Percentiles rank a stretch among this genome's conserved stretches.
These are phyloP conservation scores for Alternaria brassicicola DNA, from an alignment of 2,329 filamentous ascomycete species.

Conservation along the genomic window DNA sequence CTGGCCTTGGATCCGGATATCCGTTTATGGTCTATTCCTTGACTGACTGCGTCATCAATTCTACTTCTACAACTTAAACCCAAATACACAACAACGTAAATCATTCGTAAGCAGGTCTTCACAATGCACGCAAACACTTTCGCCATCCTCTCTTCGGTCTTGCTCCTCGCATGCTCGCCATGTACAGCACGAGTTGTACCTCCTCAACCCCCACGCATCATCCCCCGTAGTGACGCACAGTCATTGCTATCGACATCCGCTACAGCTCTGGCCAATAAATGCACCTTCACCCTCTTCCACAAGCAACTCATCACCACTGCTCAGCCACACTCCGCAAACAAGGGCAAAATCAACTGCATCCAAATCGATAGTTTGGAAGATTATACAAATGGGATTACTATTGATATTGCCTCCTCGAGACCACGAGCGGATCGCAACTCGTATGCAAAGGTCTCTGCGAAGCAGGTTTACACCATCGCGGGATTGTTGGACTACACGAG, in stretches of 20 bases:
- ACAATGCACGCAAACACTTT: slow-evolving; percentile 17
- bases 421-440: slow-evolving; percentile 16
- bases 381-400: slow-evolving; percentile 16
- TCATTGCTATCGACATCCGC: neutral
- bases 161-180: slow-evolving; percentile 3
- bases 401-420: slow-evolving; percentile 20
- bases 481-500: slow-evolving; percentile 17
- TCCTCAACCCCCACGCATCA: slow-evolving; percentile 6
- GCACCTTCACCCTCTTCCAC: slow-evolving; percentile 27
- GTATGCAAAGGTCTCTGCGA: slow-evolving; percentile 15
- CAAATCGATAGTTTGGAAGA: slow-evolving; percentile 21
- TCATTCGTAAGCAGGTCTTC: neutral
- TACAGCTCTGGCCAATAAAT: slow-evolving; percentile 11
- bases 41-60: slow-evolving; percentile 1
- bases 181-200: slow-evolving; percentile 1
- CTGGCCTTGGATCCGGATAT: slow-evolving; percentile 1
- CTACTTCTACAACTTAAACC: neutral
- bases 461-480: slow-evolving; percentile 10
- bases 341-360: slow-evolving; percentile 16
- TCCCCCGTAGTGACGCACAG: neutral
- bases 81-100: neutral
- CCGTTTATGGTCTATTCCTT: neutral
- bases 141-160: slow-evolving; percentile 5
- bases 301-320: slow-evolving; percentile 11
- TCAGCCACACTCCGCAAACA: neutral